Conservation (phyloP, 2,329 filamentous ascomycete species). For the Fusarium tupiense region DNA sequence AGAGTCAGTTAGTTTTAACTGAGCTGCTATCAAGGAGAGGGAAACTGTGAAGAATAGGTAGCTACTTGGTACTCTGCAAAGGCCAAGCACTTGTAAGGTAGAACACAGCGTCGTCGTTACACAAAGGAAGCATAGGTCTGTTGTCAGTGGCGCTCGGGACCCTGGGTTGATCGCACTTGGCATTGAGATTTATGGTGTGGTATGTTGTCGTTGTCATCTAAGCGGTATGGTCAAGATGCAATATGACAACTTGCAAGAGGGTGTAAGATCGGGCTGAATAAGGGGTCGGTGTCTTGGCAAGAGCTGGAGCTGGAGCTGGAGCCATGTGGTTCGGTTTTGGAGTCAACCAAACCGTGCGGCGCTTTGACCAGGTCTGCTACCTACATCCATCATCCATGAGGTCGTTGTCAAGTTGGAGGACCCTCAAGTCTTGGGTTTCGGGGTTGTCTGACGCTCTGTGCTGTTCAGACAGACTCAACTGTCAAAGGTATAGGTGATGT, state of each 20-base stretch:
- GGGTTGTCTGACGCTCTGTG: background rate
- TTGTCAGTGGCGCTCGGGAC: background rate
- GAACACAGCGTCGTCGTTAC: background rate
- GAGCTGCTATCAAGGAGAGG: background rate
- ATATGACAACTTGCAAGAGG: background rate
- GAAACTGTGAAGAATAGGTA: background rate
- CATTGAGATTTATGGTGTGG: background rate
- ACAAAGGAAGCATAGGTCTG: background rate
- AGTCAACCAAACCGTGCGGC: background rate
- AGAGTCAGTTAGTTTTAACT: background rate
- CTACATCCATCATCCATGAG: background rate
- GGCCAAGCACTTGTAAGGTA: too few relatives aligned
- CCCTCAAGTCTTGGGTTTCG: background rate
- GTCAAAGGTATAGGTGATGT: background rate
- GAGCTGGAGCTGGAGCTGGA: background rate
- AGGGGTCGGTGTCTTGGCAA: conserved; percentile 2
- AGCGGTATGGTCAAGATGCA: background rate
- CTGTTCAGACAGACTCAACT: background rate
- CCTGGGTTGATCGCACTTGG: conserved; percentile 13
- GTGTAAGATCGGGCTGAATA: background rate
- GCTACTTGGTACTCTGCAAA: background rate
- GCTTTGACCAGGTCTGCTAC: background rate
- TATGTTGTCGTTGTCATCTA: background rate
- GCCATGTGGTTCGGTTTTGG: background rate
- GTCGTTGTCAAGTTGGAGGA: background rate